These are phyloP conservation scores for Geotrichum citri-aurantii DNA, from an alignment of 1,139 yeast species.

Conservation along the genomic window DNA sequence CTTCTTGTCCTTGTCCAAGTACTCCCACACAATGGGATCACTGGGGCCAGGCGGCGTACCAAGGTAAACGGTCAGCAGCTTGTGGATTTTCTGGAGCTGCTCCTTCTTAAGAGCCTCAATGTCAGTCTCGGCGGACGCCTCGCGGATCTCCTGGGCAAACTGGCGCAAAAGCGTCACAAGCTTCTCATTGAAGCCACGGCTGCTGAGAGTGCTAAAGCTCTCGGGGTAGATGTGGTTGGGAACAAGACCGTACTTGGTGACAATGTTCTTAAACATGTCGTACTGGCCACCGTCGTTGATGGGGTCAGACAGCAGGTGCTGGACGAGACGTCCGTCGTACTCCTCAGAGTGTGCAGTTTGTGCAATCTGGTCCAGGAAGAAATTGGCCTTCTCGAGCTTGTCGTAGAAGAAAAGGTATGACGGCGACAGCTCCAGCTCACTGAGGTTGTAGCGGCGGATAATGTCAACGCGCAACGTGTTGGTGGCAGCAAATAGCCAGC, in stretches of 20 bases:
- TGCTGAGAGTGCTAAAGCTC: conserved; percentile 55
- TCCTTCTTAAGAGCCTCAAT: conserved; percentile 40
- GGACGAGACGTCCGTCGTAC: conserved; percentile 62
- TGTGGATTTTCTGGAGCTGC: conserved; percentile 58
- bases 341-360: conserved; percentile 48
- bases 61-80: conserved; percentile 57
- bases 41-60: conserved; percentile 75
- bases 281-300: conserved; percentile 82
- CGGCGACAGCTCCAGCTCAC: conserved; percentile 71
- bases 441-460: conserved; percentile 55
- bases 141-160: conserved; percentile 63
- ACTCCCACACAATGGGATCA: conserved; percentile 68
- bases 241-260: conserved; percentile 71
- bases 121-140: conserved; percentile 33
- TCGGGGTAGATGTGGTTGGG: conserved; percentile 73
- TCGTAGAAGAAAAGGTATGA: conserved; percentile 67
- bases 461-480: conserved; percentile 62
- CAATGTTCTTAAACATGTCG: conserved; percentile 70
- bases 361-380: conserved; percentile 68
- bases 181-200: conserved; percentile 53
- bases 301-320: conserved; percentile 57
- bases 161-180: conserved; percentile 67
- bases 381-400: conserved; percentile 70
- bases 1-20: conserved; percentile 63
- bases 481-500: conserved; percentile 84